Evolutionary conservation across 768 basidiomycete genomes (phyloP).

Genomic region (Neoboletus subvelutipes): DNA sequence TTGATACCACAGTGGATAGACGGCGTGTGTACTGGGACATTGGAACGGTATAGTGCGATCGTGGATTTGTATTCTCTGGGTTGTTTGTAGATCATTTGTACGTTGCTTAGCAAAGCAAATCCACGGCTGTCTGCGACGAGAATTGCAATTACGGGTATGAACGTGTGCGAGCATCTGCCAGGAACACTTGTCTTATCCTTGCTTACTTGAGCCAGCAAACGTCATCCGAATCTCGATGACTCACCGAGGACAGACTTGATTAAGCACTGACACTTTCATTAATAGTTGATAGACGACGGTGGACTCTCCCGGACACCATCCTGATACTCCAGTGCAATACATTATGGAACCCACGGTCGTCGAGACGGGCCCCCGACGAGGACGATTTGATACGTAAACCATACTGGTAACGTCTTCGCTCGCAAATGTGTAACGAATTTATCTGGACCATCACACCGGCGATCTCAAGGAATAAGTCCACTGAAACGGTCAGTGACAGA

Average conservation of each 20-base stretch:
- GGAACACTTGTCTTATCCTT: constrained; percentile 2
- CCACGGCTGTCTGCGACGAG: constrained; percentile 9
- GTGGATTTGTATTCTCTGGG: constrained; percentile 25
- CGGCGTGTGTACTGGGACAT: constrained; percentile 21
- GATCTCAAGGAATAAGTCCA: not conserved
- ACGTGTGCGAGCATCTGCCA: constrained; percentile 1
- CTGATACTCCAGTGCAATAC: not conserved
- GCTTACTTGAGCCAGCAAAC: constrained; percentile 4
- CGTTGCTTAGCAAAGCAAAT: constrained; percentile 9
- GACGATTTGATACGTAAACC: constrained; percentile 5
- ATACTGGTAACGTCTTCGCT: not conserved
- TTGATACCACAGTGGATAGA: constrained; percentile 26
- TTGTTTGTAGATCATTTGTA: constrained; percentile 18
- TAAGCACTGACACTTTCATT: not conserved
- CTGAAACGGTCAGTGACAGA: not conserved
- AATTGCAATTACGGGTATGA: constrained; percentile 15
- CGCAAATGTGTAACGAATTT: not conserved
- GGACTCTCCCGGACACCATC: not conserved
- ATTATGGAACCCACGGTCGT: constrained; percentile 12
- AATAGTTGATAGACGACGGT: constrained; percentile 5
- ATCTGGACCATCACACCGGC: not conserved
- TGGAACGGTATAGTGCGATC: constrained; percentile 14
- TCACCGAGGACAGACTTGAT: constrained; percentile 14
- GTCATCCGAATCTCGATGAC: constrained; percentile 19
- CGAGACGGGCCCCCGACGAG: not conserved